These are phyloP conservation scores for Drechslerella dactyloides DNA, from an alignment of 2,329 filamentous ascomycete species.

Conservation along the genomic window DNA sequence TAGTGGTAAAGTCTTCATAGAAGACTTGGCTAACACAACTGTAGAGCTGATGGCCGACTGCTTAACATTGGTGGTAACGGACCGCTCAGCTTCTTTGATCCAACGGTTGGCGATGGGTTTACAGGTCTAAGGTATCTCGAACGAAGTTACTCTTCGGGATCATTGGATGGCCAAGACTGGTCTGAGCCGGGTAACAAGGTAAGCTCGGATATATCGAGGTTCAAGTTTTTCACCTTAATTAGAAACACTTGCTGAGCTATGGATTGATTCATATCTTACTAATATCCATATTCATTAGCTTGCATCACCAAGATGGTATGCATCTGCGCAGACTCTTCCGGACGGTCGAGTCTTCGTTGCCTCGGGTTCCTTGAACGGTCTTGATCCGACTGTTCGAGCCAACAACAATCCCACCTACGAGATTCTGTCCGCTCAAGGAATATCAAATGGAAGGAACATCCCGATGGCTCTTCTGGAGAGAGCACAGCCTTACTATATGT, in stretches of 20 bases:
- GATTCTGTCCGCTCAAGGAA: slow-evolving; percentile 63
- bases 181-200: slow-evolving; percentile 64
- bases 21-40: not conserved
- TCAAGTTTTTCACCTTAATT: too few species aligned
- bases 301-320: slow-evolving; percentile 67
- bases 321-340: slow-evolving; percentile 66
- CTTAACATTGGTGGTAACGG: slow-evolving; percentile 67
- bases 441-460: slow-evolving; percentile 61
- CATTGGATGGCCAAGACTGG: slow-evolving; percentile 64
- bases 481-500: slow-evolving; percentile 68
- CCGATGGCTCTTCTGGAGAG: slow-evolving; percentile 64
- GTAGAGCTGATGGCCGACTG: slow-evolving; percentile 63
- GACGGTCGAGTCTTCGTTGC: slow-evolving; percentile 67
- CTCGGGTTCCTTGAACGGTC: slow-evolving; percentile 67
- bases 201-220: not conserved
- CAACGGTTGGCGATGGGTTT: slow-evolving; percentile 67
- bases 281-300: slow-evolving; percentile 55
- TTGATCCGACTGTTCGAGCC: slow-evolving; percentile 63
- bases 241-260: too few species aligned
- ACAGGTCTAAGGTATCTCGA: slow-evolving; percentile 65
- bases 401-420: slow-evolving; percentile 72
- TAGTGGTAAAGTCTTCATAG: not conserved
- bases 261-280: not conserved
- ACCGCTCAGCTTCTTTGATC: slow-evolving; percentile 64
- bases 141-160: slow-evolving; percentile 60